These are phyloP conservation scores for Aureobasidium namibiae DNA, from an alignment of 2,329 filamentous ascomycete species.

Conservation along the genomic window DNA sequence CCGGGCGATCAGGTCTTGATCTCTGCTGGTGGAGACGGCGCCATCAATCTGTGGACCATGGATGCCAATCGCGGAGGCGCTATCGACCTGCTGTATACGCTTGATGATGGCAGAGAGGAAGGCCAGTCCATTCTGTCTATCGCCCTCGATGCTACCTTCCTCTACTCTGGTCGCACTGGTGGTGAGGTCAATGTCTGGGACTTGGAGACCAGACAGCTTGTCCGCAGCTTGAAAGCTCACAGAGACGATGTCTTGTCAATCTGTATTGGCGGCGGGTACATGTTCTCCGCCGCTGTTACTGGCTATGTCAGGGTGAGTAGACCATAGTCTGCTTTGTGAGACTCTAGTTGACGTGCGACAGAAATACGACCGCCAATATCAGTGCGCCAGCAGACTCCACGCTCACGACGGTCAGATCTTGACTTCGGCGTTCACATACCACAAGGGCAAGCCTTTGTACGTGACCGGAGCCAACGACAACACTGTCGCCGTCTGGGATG, in stretches of 20 bases:
- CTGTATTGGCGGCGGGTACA: constrained; percentile 72
- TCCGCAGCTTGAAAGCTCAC: constrained; percentile 77
- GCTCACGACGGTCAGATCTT: constrained; percentile 84
- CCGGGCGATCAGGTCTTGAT: constrained; percentile 73
- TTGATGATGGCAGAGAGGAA: constrained; percentile 51
- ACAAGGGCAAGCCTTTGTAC: constrained; percentile 69
- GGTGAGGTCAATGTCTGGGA: constrained; percentile 96
- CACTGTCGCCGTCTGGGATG: constrained; percentile 79
- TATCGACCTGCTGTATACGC: constrained; percentile 60
- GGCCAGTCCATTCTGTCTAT: constrained; percentile 65
- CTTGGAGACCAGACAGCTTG: constrained; percentile 81
- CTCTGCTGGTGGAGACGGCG: constrained; percentile 87
- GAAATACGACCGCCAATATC: constrained; percentile 75
- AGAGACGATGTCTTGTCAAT: constrained; percentile 78
- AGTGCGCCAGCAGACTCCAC: constrained; percentile 67
- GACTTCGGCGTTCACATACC: constrained; percentile 66
- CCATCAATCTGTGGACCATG: constrained; percentile 87
- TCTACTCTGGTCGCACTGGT: constrained; percentile 82
- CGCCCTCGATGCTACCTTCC: constrained; percentile 78
- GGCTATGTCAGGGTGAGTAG: constrained; percentile 69
- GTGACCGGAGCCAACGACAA: constrained; percentile 93
- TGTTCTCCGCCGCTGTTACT: constrained; percentile 84
- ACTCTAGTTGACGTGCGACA: constrained; percentile 25
- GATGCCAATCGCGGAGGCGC: constrained; percentile 50
- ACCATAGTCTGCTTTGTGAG: too few relatives aligned